Base-by-base conservation (phyloP, 2,329 filamentous ascomycete genomes). In the Aspergillus transmontanensis region DNA sequence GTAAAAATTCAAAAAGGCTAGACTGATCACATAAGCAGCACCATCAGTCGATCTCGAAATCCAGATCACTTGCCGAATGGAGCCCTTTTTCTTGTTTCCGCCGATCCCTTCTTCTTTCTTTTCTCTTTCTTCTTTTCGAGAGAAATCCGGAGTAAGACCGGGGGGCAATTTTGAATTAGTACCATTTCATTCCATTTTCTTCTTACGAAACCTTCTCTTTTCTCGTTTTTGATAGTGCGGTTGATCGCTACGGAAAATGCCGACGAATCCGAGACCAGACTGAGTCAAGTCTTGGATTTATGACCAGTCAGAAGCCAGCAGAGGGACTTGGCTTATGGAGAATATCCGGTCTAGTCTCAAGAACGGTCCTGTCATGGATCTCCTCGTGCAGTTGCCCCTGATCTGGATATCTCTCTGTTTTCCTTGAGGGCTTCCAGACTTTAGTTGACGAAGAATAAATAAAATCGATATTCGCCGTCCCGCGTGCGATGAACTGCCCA, bases 281-380 rank as follows among this genome's bases (percentile, higher is more conserved):
- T 30, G 26, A 55, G 32, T 55, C 51, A 55, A 55, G 32, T 55
- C 51, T 39, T 39, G 51, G 51, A 39, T 39, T 26, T 16, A 51
- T 54, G n/a, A 54, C 50, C 50, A 54, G 50, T 54, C 50, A 50
- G 26, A 26, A 16, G 23, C 23, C 46, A 19, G 16, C 14, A 14
- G 14, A 50, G 46, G 23, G 46, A 50, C 46, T 50, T 36, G 50
- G 50, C 50, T 54, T 54, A 50, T 50, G 46, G 46, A 50, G 45
- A 28, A 6, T 53, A 14, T 32, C 19, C 19, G 16, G 28, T 5
- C 50, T 36, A 54, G 32, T 54, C 21, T 36, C n/a, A 3, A 34
- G 50, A 54, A 54, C 50, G 51, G 32, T 39, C 11, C 51, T 55
- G 51, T 55, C 51, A 55, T 36, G 12, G 51, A 23, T 55, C 34